Base-by-base conservation (phyloP, 495 filamentous ascomycete genomes). In the Aspergillus diversus region DNA sequence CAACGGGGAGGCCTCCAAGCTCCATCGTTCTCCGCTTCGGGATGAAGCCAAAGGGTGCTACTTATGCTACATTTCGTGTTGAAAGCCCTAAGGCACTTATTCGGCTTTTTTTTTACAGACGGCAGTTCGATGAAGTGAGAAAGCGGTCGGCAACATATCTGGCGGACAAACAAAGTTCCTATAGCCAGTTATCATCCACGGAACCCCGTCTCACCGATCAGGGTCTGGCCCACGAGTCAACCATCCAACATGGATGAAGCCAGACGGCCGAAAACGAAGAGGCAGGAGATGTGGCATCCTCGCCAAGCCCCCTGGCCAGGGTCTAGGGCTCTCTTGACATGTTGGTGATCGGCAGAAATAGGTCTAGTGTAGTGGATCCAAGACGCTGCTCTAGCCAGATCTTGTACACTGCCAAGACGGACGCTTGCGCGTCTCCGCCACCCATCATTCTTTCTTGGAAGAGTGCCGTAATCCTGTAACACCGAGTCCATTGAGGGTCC, bases 401-500 rank as follows among this genome's bases (percentile, higher is more conserved):
- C 75, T 67, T 63, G 66, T 66, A 21, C 63, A 57, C 49, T 67
- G 75, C 77, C 78, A 80, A 79, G 78, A 76, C 74, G 72, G 68
- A 74, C 67, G 77, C 76, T 80, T 80, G 77, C 77, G 77, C 73
- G 77, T 78, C 77, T 78, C 77, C 75, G 70, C 68, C 73, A 69
- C 67, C 37, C 50, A 55, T 49, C 55, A 57, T 55, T 63, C 63
- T 59, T 63, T 63, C 65, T 57, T 65, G 60, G 61, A 65, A 53
- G 66, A 59, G 55, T 54, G 27, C 21, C 27, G 51, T 54, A 54
- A 67, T 63, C 65, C 59, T 64, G 66, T 68, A 64, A 68, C 62
- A 47, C 66, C 66, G 65, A 53, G 39, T 60, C 57, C 43, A 55
- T 61, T 63, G 12, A 57, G 55, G 43, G 47, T 48, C 50, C 27